Conservation (phyloP, 371 early-diverging fungal species). For the Haplosporangium sp. region DNA sequence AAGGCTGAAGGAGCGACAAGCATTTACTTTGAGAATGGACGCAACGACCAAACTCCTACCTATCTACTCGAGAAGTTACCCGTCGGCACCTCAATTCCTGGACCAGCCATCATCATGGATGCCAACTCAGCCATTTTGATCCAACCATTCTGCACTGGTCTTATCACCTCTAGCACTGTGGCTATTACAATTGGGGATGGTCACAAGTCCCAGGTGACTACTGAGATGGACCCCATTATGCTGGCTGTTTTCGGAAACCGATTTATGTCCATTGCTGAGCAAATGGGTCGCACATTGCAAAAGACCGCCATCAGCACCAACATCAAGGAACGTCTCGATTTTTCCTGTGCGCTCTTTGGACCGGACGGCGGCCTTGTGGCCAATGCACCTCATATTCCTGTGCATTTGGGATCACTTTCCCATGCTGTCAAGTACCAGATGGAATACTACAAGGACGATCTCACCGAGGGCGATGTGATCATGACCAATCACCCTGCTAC, state of each 20-base stretch:
- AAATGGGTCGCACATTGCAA: constrained; percentile 96
- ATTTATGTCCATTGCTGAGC: constrained; percentile 98
- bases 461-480: constrained; percentile 91
- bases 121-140: constrained; percentile 89
- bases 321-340: constrained; percentile 97
- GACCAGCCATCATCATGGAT: constrained; percentile 93
- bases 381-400: constrained; percentile 96
- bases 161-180: constrained; percentile 82
- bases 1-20: constrained; percentile 56
- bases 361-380: constrained; percentile 92
- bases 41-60: constrained; percentile 79
- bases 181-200: constrained; percentile 74
- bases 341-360: constrained; percentile 97
- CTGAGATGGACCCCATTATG: constrained; percentile 84
- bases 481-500: constrained; percentile 97
- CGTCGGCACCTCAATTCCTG: constrained; percentile 75
- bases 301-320: constrained; percentile 96
- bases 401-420: constrained; percentile 94
- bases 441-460: constrained; percentile 69
- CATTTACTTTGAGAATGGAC: constrained; percentile 86
- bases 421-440: constrained; percentile 95
- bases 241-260: constrained; percentile 94
- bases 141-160: constrained; percentile 81
- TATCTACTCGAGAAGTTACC: constrained; percentile 72
- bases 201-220: constrained; percentile 58